Percentiles rank a stretch among this genome's conserved stretches.
phyloP scores from a whole-genome alignment of 345 rosid species.

The Sapria himalayana region DNA sequence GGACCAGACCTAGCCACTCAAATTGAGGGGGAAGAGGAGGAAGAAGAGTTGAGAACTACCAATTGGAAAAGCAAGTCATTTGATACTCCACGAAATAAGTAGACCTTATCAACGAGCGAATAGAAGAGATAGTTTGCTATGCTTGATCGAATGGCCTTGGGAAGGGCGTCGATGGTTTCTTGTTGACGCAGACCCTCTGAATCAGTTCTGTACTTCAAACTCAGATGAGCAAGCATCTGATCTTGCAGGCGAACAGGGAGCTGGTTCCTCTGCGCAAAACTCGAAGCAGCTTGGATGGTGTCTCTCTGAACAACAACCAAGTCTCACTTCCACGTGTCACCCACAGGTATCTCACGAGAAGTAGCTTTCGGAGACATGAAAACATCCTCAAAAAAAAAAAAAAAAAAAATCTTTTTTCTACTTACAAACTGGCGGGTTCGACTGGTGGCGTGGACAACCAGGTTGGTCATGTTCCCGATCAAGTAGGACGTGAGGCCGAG shows the following conservation, averaged over 20 bases:
- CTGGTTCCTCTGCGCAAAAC: slow-evolving; percentile 61
- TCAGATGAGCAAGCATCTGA: slow-evolving; percentile 83
- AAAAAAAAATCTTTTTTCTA: slow-evolving; percentile 5
- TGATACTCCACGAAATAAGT: slow-evolving; percentile 75
- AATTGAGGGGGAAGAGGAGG: too few species aligned
- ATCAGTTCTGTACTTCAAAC: slow-evolving; percentile 63
- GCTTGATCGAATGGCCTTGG: slow-evolving; percentile 79
- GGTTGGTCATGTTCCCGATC: slow-evolving; percentile 76
- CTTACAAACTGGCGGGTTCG: slow-evolving; percentile 80
- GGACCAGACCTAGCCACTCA: too few species aligned
- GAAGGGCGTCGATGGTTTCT: slow-evolving; percentile 61
- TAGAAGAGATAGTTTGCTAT: slow-evolving; percentile 55
- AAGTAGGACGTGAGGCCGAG: slow-evolving; percentile 58
- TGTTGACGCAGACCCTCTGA: slow-evolving; percentile 85
- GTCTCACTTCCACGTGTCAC: too few species aligned
- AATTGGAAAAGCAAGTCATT: slow-evolving; percentile 83
- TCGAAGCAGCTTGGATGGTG: slow-evolving; percentile 54
- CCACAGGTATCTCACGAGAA: too few species aligned
- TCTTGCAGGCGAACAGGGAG: slow-evolving; percentile 62
- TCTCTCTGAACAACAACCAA: slow-evolving; percentile 60
- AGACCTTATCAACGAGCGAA: slow-evolving; percentile 48
- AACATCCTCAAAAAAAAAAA: slow-evolving; percentile 8
- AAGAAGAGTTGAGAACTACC: slow-evolving; percentile 24
- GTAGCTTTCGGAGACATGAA: too few species aligned
- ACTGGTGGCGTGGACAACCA: slow-evolving; percentile 60